phyloP scores from a whole-genome alignment of 2,329 filamentous ascomycete genomes.

The Nakataea oryzae region DNA sequence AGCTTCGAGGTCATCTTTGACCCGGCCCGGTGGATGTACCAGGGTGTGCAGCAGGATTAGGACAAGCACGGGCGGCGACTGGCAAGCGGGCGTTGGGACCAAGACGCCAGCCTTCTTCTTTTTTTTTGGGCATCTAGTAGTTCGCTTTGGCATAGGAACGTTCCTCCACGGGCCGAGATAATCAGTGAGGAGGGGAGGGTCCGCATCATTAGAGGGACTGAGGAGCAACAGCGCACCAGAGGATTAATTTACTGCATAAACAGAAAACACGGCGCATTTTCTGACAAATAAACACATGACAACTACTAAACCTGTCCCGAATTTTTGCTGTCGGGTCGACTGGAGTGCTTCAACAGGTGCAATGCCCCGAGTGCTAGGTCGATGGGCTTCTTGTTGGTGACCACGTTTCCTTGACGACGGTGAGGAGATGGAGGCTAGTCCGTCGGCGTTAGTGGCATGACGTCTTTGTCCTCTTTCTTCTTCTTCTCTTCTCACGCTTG shows the following conservation, averaged over 20 bases:
- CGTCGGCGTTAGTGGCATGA: no score
- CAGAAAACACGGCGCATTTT: not conserved
- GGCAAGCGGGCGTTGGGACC: no score
- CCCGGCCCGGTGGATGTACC: slow-evolving; percentile 47
- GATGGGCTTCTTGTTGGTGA: not conserved
- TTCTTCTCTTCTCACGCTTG: not conserved
- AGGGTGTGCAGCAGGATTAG: slow-evolving; percentile 5
- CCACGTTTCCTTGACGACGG: no score
- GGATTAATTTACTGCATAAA: not conserved
- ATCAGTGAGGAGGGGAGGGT: not conserved
- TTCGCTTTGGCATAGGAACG: no score
- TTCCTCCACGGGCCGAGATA: not conserved
- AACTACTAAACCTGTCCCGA: not conserved
- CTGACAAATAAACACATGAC: not conserved
- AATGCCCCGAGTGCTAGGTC: no score
- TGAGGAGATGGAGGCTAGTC: no score
- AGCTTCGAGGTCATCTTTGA: slow-evolving; percentile 58
- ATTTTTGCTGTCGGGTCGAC: no score
- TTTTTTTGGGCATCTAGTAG: no score
- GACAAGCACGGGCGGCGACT: no score
- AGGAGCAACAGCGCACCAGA: not conserved
- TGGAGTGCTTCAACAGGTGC: no score
- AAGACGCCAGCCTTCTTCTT: no score
- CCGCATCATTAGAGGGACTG: not conserved
- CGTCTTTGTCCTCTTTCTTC: not conserved